These are phyloP conservation scores for Aureobasidium uvarum DNA, from an alignment of 2,329 filamentous ascomycete genomes.

Conservation along the genomic window DNA sequence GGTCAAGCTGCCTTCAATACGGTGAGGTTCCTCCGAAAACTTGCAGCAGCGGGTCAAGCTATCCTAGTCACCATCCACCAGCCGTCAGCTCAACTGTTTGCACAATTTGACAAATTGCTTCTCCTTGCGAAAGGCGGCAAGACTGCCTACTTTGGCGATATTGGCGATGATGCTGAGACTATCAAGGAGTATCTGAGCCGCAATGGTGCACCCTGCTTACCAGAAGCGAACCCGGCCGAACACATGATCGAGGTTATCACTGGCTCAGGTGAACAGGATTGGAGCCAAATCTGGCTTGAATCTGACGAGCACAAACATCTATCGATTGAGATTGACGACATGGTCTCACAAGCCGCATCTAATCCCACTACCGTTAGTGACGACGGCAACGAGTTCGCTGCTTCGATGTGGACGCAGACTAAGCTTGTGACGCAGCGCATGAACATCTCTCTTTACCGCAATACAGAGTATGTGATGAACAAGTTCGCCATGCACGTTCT, in stretches of 20 bases:
- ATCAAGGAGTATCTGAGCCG: conserved; percentile 53
- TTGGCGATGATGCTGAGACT: conserved; percentile 44
- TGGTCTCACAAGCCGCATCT: conserved; percentile 30
- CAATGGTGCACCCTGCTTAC: conserved; percentile 56
- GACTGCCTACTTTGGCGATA: conserved; percentile 50
- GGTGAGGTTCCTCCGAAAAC: conserved; percentile 59
- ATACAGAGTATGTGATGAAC: conserved; percentile 85
- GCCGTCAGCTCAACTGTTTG: conserved; percentile 44
- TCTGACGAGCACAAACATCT: conserved; percentile 63
- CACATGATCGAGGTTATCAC: conserved; percentile 87
- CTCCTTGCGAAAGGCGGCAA: conserved; percentile 47
- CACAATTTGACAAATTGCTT: conserved; percentile 47
- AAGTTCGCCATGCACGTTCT: conserved; percentile 79
- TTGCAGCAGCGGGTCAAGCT: conserved; percentile 52
- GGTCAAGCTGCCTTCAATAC: conserved; percentile 65
- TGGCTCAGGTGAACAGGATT: conserved; percentile 63
- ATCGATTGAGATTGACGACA: not conserved
- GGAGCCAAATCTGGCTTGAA: conserved; percentile 75
- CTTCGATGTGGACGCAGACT: conserved; percentile 72
- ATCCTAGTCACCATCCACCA: conserved; percentile 52
- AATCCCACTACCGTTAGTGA: conserved; percentile 38
- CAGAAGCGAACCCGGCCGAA: conserved; percentile 60
- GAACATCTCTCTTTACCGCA: conserved; percentile 78
- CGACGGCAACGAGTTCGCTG: conserved; percentile 61
- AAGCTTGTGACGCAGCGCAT: conserved; percentile 69